These are phyloP conservation scores for Aplosporella prunicola DNA, from an alignment of 2,329 filamentous ascomycete species.

Conservation along the genomic window DNA sequence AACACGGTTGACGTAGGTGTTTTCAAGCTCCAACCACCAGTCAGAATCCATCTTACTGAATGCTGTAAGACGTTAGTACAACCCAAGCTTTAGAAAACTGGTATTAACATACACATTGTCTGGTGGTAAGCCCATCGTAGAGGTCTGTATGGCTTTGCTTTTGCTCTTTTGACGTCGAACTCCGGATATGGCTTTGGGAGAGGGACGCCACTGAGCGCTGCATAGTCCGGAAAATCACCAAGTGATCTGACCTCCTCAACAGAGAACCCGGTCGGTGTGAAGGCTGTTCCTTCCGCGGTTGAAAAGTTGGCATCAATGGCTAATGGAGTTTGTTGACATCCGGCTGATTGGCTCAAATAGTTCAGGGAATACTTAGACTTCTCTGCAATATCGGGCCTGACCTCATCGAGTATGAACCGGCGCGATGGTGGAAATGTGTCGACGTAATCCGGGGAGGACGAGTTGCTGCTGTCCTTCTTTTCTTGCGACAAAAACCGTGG, in stretches of 20 bases:
- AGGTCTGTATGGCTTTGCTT: conserved; percentile 67
- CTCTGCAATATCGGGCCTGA: conserved; percentile 18
- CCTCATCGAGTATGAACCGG: conserved; percentile 35
- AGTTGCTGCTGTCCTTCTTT: conserved; percentile 27
- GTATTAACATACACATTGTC: conserved; percentile 62
- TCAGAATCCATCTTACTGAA: conserved; percentile 68
- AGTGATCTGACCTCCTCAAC: conserved; percentile 58
- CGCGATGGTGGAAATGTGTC: conserved; percentile 45
- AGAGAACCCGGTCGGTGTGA: conserved; percentile 60
- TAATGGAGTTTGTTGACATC: conserved; percentile 13
- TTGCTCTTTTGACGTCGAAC: conserved; percentile 60
- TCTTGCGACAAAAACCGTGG: conserved; percentile 44
- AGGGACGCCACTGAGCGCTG: conserved; percentile 63
- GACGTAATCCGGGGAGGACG: conserved; percentile 31
- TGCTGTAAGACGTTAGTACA: conserved; percentile 40
- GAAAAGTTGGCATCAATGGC: conserved; percentile 18
- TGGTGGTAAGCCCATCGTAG: conserved; percentile 82
- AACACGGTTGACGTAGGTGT: conserved; percentile 58
- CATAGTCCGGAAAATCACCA: conserved; percentile 73
- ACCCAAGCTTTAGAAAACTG: too few species aligned
- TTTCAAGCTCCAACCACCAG: conserved; percentile 85
- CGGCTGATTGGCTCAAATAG: conserved; percentile 16
- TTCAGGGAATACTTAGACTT: conserved; percentile 20
- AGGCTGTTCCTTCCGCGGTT: conserved; percentile 28
- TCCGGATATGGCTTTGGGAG: conserved; percentile 52